phyloP scores from a whole-genome alignment of 2,329 filamentous ascomycete genomes.

The Cercospora canescens region DNA sequence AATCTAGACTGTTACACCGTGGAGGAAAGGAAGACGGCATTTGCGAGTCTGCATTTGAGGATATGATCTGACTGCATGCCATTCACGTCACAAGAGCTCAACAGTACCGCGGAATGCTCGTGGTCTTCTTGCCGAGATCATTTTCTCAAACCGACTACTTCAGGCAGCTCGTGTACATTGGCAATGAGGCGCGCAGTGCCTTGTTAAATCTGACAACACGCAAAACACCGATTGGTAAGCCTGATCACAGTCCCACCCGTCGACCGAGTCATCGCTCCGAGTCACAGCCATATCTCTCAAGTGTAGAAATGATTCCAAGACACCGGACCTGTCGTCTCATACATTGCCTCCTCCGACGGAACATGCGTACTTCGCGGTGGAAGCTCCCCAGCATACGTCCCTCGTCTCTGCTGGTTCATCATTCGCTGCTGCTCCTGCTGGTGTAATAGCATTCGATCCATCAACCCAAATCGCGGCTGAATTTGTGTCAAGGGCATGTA shows the following conservation, averaged over 20 bases:
- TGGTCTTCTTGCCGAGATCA: not conserved
- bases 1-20: not conserved
- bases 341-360: not conserved
- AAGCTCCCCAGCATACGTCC: slow-evolving; percentile 5
- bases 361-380: not conserved
- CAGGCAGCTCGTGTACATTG: not conserved
- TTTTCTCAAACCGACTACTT: not conserved
- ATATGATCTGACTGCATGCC: not conserved
- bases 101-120: not conserved
- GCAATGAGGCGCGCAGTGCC: not conserved
- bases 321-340: slow-evolving; percentile 1
- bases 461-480: slow-evolving; percentile 21
- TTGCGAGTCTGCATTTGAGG: not conserved
- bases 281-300: not conserved
- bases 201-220: not conserved
- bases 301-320: slow-evolving; percentile 5
- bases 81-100: not conserved
- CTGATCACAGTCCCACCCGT: too few relatives aligned
- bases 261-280: not conserved
- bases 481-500: slow-evolving; percentile 24
- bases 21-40: not conserved
- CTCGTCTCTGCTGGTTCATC: slow-evolving; percentile 12
- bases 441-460: not conserved
- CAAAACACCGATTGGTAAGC: not conserved
- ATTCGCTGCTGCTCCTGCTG: slow-evolving; percentile 1